phyloP scores from a whole-genome alignment of 306 rosid genomes.

The Trifolium dubium region DNA sequence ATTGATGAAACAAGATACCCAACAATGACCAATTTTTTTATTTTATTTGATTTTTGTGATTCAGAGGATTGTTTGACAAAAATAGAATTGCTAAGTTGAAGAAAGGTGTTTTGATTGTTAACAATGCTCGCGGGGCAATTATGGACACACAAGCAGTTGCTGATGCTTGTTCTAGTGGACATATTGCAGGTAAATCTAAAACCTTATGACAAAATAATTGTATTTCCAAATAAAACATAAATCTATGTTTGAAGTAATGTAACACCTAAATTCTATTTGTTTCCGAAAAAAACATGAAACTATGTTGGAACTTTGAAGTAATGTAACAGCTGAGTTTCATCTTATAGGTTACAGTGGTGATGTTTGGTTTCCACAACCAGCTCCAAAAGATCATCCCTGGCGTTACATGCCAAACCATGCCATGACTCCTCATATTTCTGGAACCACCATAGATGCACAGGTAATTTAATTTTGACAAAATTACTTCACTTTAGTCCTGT shows the following conservation, averaged over 20 bases:
- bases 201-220: neutral
- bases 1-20: neutral
- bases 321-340: slow-evolving; percentile 17
- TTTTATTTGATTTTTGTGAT: slow-evolving; percentile 47
- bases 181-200: slow-evolving; percentile 71
- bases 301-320: neutral
- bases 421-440: slow-evolving; percentile 96
- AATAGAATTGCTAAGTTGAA: slow-evolving; percentile 74
- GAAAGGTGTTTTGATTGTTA: slow-evolving; percentile 87
- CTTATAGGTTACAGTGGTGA: slow-evolving; percentile 89
- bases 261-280: slow-evolving; percentile 8
- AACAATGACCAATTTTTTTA: neutral
- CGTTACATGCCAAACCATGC: slow-evolving; percentile 99
- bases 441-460: slow-evolving; percentile 98
- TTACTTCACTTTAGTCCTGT: neutral
- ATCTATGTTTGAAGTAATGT: slow-evolving; percentile 4
- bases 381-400: slow-evolving; percentile 99
- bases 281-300: neutral
- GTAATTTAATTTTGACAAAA: slow-evolving; percentile 42
- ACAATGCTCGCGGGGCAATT: slow-evolving; percentile 95
- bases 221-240: slow-evolving; percentile 11
- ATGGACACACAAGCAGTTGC: slow-evolving; percentile 91
- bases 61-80: slow-evolving; percentile 83
- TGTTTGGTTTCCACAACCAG: slow-evolving; percentile 96
- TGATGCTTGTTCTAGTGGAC: slow-evolving; percentile 88